Percentiles rank a stretch among this genome's conserved stretches.
These are phyloP conservation scores for Cladosporium sp. DNA, from an alignment of 2,329 filamentous ascomycete species.

Conservation along the genomic window DNA sequence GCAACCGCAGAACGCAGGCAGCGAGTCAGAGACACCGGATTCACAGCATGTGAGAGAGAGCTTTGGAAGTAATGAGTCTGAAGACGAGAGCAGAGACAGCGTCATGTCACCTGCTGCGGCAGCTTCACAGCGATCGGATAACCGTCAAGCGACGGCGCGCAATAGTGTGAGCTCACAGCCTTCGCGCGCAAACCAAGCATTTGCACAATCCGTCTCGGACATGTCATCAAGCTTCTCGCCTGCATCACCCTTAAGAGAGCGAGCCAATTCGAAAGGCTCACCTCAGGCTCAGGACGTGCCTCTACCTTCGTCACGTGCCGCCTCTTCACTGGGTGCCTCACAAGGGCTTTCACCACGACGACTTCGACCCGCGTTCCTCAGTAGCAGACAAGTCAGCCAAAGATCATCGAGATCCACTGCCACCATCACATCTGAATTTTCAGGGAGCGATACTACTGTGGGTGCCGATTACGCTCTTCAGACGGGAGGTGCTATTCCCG, in stretches of 20 bases:
- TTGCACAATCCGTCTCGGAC: constrained; percentile 7
- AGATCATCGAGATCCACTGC: constrained; percentile 57
- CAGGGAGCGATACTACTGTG: constrained; percentile 71
- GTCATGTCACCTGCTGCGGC: constrained; percentile 8
- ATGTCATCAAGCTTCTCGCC: neutral
- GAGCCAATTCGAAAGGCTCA: constrained; percentile 20
- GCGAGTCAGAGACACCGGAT: constrained; percentile 12
- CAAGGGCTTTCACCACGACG: constrained; percentile 3
- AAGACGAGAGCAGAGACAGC: constrained; percentile 4
- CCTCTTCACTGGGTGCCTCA: constrained; percentile 1
- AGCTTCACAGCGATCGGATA: constrained; percentile 4
- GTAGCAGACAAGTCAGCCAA: constrained; percentile 53
- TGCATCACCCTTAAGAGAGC: neutral
- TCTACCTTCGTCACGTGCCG: constrained; percentile 8
- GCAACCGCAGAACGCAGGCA: neutral
- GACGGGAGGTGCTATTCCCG: constrained; percentile 62
- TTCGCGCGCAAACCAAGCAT: neutral
- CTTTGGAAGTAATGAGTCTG: constrained; percentile 3
- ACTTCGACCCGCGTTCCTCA: constrained; percentile 50
- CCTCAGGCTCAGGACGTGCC: constrained; percentile 5
- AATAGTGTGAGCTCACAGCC: neutral
- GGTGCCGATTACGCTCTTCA: constrained; percentile 78
- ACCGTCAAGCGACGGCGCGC: neutral
- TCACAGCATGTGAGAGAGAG: constrained; percentile 15
- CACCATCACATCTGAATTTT: constrained; percentile 52